Base-by-base conservation (phyloP, 495 filamentous ascomycete genomes). In the Penicillium bialowiezense region DNA sequence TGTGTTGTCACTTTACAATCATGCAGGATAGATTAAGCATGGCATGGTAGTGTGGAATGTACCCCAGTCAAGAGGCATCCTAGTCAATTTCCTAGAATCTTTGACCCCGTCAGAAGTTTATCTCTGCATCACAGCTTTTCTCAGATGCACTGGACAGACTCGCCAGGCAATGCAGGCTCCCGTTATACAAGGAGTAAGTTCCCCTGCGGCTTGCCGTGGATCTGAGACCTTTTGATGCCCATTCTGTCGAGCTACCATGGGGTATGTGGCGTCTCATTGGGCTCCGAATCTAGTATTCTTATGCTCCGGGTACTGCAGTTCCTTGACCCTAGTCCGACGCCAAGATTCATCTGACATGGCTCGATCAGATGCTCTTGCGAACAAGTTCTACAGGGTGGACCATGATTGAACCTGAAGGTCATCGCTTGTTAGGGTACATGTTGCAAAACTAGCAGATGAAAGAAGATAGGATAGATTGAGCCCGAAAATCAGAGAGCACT, bases 131-230 rank as follows among this genome's bases (percentile, higher is more conserved):
- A 55, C 52, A 19, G 26, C 41, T 32, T 45, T 39, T 26, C 33
- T 38, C 26, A 41, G 32, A 50, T 33, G 36, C 28, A 44, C 24
- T 43, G 50, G n/a, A 23, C 32, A 20, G 44, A 57, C 50, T 66
- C 63, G 60, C 51, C 31, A 52, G 54, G 39, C 17, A 31, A 60
- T 58, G 67, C 58, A 55, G 50, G 35, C 45, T 63, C 41, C 62
- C 58, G 64, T 62, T 28, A 53, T 64, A 68, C 67, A 62, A 61
- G 58, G 56, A 53, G 48, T 20, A 56, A 42, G 44, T 53, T 52
- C 18, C 48, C 58, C 63, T 73, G 70, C 70, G 65, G 53, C 64
- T 58, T 63, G 37, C 70, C 70, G 70, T 52, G 42, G 44, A 55
- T 63, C 65, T 65, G 53, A 68, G 66, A 55, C 67, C 67, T 65